Conservation (phyloP, 192 early-diverging fungal species). For the Coemansia sp. region DNA sequence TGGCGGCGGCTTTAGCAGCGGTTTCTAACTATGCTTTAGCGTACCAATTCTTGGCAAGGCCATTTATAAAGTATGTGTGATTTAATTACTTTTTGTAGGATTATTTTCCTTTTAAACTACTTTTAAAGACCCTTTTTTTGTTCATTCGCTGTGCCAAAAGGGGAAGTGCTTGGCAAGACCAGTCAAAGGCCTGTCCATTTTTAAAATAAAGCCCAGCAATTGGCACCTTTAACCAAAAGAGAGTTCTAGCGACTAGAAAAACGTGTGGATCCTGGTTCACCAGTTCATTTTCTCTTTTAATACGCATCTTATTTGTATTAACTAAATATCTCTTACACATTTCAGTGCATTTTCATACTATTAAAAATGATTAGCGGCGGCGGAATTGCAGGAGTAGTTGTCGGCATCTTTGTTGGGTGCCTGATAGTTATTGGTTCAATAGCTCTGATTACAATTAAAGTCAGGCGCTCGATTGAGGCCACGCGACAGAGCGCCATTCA, state of each 20-base stretch:
- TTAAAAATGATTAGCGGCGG: constrained; percentile 1
- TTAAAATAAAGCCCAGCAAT: background rate
- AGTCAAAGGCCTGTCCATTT: background rate
- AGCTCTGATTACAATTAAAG: background rate
- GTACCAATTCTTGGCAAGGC: background rate
- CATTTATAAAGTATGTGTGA: background rate
- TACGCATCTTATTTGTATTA: background rate
- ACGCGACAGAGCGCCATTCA: background rate
- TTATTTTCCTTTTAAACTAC: background rate
- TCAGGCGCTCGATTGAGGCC: background rate
- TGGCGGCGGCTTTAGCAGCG: background rate
- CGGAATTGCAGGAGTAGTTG: background rate
- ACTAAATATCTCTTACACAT: no score
- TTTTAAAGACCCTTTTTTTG: background rate
- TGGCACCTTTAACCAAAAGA: background rate
- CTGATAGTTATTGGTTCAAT: background rate
- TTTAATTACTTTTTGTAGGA: background rate
- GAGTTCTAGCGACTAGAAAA: background rate
- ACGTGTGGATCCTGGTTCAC: background rate
- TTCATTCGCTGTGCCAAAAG: background rate
- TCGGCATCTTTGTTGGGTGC: background rate
- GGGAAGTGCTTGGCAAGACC: background rate
- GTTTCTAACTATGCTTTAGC: background rate
- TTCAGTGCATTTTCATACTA: background rate
- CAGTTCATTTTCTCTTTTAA: background rate